These are phyloP conservation scores for Annulohypoxylon moriforme DNA, from an alignment of 495 filamentous ascomycete genomes.

Conservation along the genomic window DNA sequence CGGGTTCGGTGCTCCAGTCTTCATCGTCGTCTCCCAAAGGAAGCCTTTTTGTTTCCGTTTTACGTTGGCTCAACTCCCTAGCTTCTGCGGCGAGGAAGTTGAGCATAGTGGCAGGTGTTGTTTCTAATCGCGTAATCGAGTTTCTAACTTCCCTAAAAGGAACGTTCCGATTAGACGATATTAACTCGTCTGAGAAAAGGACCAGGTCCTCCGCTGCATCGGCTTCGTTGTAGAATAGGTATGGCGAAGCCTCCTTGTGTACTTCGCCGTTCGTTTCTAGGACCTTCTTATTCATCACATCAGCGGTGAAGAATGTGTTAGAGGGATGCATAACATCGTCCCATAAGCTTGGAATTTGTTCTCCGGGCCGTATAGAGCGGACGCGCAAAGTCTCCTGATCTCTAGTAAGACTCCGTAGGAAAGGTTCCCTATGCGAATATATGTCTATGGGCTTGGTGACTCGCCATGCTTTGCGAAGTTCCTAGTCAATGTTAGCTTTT, in stretches of 20 bases:
- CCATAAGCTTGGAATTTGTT: constrained; percentile 53
- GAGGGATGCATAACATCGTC: constrained; percentile 49
- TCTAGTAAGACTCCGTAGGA: constrained; percentile 53
- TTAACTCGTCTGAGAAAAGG: constrained; percentile 57
- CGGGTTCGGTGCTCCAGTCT: constrained; percentile 22
- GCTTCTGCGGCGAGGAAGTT: constrained; percentile 40
- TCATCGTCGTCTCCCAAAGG: constrained; percentile 14
- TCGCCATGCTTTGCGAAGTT: constrained; percentile 54
- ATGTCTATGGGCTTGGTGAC: constrained; percentile 44
- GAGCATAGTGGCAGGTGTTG: constrained; percentile 40
- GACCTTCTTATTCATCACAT: constrained; percentile 28
- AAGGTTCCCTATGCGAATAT: constrained; percentile 50
- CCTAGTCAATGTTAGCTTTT: constrained; percentile 37
- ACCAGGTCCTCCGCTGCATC: constrained; percentile 60
- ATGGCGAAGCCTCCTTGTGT: constrained; percentile 30
- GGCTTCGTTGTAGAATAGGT: constrained; percentile 57
- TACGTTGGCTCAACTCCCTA: constrained; percentile 27
- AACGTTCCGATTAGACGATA: constrained; percentile 41
- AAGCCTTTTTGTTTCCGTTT: constrained; percentile 18
- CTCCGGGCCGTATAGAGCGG: constrained; percentile 56
- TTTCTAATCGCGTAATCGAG: constrained; percentile 51
- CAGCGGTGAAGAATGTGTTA: constrained; percentile 40
- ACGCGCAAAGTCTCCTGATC: constrained; percentile 52
- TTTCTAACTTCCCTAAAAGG: constrained; percentile 54
- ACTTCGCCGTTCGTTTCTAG: constrained; percentile 25